Base-by-base conservation (phyloP, 768 basidiomycete species). In the Ramaria rubella region DNA sequence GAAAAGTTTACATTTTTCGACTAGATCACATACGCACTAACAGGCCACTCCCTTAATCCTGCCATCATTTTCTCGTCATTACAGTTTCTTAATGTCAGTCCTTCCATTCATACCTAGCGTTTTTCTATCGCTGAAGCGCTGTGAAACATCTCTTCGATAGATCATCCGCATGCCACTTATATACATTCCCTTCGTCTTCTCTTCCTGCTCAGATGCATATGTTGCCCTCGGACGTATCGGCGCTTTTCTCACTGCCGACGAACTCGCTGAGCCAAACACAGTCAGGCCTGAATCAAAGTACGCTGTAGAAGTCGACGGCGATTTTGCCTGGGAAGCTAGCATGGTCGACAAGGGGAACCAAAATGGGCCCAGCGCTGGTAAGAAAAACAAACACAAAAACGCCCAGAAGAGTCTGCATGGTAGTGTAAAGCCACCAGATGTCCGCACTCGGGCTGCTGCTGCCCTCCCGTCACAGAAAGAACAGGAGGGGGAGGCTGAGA, bases 1-100 rank as follows among this genome's bases (percentile, higher is more conserved):
- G 11, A 38, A 9, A 4, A 26, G 7, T 38, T 29, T 44, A 38
- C 51, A 12, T 31, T 5, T 7, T 34, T 17, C 15, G 45, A 42
- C 1, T 65, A 86, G 79, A 80, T 87, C 59, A 83, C 83, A 0
- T 87, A 86, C 62, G 73, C 76, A 1, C 66, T 86, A 17, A 79
- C 70, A 29, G 81, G 80, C 8, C 81, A 85, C 57, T 63, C 69
- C 6, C 73, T 85, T 29, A 74, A 78, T 58, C 67, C 81, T 2
- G 78, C 82, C 0, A 69, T 73, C 52, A 78, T 85, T 49, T 85
- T 85, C 65, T 70, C 74, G 4, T 77, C 78, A 5, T 66, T 85
- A 21, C 81, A 83, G 58, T 68, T 81, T 27, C 82, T 84, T 70
- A 82, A 82, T 58, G 80, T 80, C 34, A 26, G 73, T 64, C 14